Evolutionary conservation across 208 protist genomes (phyloP).

Genomic region (Balamuthia mandrillaris): DNA sequence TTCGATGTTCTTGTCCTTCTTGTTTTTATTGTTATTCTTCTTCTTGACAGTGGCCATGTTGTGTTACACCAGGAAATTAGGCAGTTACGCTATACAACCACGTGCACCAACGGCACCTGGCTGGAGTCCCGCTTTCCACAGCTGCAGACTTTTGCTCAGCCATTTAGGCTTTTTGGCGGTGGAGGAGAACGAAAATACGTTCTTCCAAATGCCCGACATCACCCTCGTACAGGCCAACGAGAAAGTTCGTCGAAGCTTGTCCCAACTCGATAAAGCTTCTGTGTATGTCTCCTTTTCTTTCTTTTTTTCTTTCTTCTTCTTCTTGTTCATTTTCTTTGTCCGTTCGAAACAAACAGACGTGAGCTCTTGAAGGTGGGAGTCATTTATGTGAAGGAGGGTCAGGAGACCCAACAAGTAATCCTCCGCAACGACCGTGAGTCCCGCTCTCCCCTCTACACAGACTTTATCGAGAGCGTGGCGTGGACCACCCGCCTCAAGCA

Average conservation of each 20-base stretch:
- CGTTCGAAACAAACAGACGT: too few species aligned
- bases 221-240: neutral
- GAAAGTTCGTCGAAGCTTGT: neutral
- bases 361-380: constrained; percentile 74
- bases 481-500: constrained; percentile 59
- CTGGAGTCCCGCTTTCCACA: too few species aligned
- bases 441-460: constrained; percentile 47
- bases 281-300: too few species aligned
- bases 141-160: neutral
- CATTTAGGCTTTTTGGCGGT: neutral
- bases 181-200: neutral
- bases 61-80: too few species aligned
- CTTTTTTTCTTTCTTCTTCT: neutral
- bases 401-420: constrained; percentile 69
- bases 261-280: constrained; percentile 7
- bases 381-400: constrained; percentile 68
- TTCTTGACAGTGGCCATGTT: too few species aligned
- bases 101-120: too few species aligned
- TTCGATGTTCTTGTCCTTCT: too few species aligned
- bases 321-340: too few species aligned
- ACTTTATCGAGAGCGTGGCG: constrained; percentile 67
- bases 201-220: too few species aligned
- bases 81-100: too few species aligned
- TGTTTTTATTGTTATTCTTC: too few species aligned
- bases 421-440: constrained; percentile 54